Conservation (phyloP, 441 rosid species). For the Jatropha multifida region DNA sequence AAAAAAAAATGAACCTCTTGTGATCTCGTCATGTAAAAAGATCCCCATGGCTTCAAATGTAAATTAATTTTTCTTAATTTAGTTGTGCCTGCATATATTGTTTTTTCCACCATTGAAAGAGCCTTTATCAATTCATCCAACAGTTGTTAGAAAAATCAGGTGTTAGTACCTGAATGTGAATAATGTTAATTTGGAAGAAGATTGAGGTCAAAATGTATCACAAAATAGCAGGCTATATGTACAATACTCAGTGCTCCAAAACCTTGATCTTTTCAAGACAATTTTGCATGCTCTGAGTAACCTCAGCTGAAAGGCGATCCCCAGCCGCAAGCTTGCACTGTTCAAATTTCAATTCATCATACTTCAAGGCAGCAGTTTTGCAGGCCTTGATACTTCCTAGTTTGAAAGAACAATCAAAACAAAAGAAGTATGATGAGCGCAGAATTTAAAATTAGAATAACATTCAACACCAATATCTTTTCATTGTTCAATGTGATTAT, state of each 20-base stretch:
- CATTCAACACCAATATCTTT: neutral
- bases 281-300: slow-evolving; percentile 53
- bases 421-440: neutral
- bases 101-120: too few relatives aligned
- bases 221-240: too few relatives aligned
- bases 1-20: too few relatives aligned
- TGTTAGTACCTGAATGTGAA: too few relatives aligned
- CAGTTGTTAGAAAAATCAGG: too few relatives aligned
- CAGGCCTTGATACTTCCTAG: slow-evolving; percentile 66
- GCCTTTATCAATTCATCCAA: too few relatives aligned
- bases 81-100: too few relatives aligned
- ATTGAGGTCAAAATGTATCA: too few relatives aligned
- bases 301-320: slow-evolving; percentile 44
- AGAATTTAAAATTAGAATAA: neutral
- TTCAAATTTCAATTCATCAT: slow-evolving; percentile 66
- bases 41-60: too few relatives aligned
- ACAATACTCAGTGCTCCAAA: slow-evolving; percentile 45
- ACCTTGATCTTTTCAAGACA: slow-evolving; percentile 63
- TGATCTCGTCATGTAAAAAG: too few relatives aligned
- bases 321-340: slow-evolving; percentile 52
- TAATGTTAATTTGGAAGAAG: too few relatives aligned
- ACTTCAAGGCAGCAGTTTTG: slow-evolving; percentile 62
- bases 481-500: neutral
- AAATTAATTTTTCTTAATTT: too few relatives aligned
- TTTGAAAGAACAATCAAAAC: neutral